A percentile compares a stretch with the other conserved stretches of the same genome.
Evolutionary conservation across 2,329 filamentous ascomycete genomes (phyloP).

Genomic region (Aspergillus terreus): DNA sequence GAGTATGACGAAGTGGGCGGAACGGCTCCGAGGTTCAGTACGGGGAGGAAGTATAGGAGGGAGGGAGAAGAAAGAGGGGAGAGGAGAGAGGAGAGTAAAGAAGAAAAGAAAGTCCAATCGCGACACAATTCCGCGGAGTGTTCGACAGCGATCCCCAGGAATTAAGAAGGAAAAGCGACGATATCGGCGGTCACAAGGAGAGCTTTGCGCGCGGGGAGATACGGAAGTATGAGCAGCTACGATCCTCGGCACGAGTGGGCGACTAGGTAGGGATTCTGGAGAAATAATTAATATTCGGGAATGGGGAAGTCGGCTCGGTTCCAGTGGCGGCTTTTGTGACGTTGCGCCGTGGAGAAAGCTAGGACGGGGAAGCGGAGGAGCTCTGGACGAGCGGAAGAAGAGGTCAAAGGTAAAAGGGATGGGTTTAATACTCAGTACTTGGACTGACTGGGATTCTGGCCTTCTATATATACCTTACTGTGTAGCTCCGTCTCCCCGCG

Average conservation of each 20-base stretch:
- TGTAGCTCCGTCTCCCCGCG: too few relatives aligned
- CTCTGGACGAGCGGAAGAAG: constrained; percentile 36
- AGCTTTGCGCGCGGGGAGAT: constrained; percentile 24
- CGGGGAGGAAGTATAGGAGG: neutral
- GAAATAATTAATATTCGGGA: constrained; percentile 17
- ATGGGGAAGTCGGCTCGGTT: constrained; percentile 18
- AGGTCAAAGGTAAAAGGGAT: neutral
- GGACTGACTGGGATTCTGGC: too few relatives aligned
- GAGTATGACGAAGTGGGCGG: constrained; percentile 2
- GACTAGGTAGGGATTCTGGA: neutral
- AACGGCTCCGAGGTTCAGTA: constrained; percentile 1
- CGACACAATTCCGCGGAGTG: constrained; percentile 2
- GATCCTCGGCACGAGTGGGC: constrained; percentile 16
- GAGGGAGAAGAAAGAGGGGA: constrained; percentile 1
- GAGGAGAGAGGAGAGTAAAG: constrained; percentile 1
- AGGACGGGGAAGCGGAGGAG: constrained; percentile 36
- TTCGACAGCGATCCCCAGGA: constrained; percentile 1
- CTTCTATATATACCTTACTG: neutral
- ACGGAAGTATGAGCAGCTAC: constrained; percentile 30
- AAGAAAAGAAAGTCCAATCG: constrained; percentile 8
- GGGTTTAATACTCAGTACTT: too few relatives aligned
- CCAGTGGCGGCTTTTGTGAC: constrained; percentile 19
- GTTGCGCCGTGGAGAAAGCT: constrained; percentile 20
- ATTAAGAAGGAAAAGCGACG: constrained; percentile 15
- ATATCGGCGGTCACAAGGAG: constrained; percentile 22